Evolutionary conservation across 495 filamentous ascomycete species (phyloP).

Genomic region (Oleoguttula mirabilis): DNA sequence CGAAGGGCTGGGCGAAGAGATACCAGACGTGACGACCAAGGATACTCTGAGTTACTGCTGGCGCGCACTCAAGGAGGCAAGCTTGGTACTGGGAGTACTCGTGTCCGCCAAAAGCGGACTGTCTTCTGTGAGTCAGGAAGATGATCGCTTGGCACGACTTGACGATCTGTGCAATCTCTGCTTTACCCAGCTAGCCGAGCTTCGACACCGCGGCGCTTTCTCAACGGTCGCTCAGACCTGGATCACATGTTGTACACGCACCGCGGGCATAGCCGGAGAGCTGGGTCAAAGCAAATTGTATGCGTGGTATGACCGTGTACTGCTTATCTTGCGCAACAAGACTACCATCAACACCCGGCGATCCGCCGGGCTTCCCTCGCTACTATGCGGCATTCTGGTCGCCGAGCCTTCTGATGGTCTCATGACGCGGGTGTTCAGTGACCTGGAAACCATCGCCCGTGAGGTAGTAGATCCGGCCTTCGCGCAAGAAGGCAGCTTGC

Average conservation of each 20-base stretch:
- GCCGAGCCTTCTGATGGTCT: slow-evolving; percentile 38
- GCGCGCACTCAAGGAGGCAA: slow-evolving; percentile 82
- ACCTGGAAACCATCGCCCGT: slow-evolving; percentile 47
- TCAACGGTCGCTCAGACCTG: slow-evolving; percentile 87
- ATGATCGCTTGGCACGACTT: background rate
- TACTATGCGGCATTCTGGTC: slow-evolving; percentile 64
- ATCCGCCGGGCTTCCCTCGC: slow-evolving; percentile 79
- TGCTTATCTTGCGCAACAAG: slow-evolving; percentile 46
- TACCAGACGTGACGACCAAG: slow-evolving; percentile 58
- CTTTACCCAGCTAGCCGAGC: slow-evolving; percentile 67
- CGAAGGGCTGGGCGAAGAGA: slow-evolving; percentile 58
- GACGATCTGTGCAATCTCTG: slow-evolving; percentile 49
- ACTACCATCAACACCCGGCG: slow-evolving; percentile 71
- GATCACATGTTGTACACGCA: slow-evolving; percentile 55
- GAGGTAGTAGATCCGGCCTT: slow-evolving; percentile 37
- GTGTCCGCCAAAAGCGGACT: slow-evolving; percentile 29
- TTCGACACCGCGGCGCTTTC: slow-evolving; percentile 88
- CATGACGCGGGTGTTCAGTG: slow-evolving; percentile 39
- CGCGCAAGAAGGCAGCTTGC: slow-evolving; percentile 44
- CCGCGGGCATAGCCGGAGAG: slow-evolving; percentile 28
- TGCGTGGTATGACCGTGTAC: slow-evolving; percentile 49
- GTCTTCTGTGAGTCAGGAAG: background rate
- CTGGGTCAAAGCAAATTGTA: slow-evolving; percentile 35
- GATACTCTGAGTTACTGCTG: slow-evolving; percentile 87
- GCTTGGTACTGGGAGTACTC: slow-evolving; percentile 47